Conservation (phyloP, 441 rosid species). For the Arabidopsis hybrid region DNA sequence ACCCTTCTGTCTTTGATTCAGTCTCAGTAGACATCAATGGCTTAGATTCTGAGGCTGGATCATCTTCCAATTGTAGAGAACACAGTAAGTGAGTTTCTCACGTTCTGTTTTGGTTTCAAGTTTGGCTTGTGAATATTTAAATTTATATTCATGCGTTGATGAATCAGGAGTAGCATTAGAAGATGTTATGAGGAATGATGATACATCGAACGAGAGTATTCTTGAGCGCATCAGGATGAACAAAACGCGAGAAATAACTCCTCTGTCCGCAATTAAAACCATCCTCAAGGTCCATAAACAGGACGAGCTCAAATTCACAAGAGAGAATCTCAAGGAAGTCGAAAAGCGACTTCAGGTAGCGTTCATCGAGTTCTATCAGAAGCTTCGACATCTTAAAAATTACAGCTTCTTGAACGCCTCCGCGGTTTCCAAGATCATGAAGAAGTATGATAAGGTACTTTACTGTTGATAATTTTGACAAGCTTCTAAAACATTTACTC, state of each 20-base stretch:
- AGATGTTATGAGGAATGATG: slow-evolving; percentile 17
- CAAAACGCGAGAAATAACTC: slow-evolving; percentile 39
- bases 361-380: slow-evolving; percentile 50
- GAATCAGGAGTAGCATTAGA: slow-evolving; percentile 45
- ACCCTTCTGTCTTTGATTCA: slow-evolving; percentile 35
- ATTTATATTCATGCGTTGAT: neutral
- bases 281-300: slow-evolving; percentile 37
- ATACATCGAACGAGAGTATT: slow-evolving; percentile 32
- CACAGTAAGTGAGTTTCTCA: slow-evolving; percentile 34
- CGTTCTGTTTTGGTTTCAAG: neutral
- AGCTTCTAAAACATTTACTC: neutral
- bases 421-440: slow-evolving; percentile 58
- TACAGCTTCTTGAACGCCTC: slow-evolving; percentile 54
- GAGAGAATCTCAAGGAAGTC: slow-evolving; percentile 50
- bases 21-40: slow-evolving; percentile 56
- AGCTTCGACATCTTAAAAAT: slow-evolving; percentile 58
- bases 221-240: slow-evolving; percentile 49
- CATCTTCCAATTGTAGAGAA: slow-evolving; percentile 31
- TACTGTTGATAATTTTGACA: neutral
- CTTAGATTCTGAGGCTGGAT: slow-evolving; percentile 51
- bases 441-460: slow-evolving; percentile 64
- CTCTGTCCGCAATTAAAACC: slow-evolving; percentile 46
- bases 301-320: slow-evolving; percentile 46
- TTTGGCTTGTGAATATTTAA: neutral
- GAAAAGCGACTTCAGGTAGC: slow-evolving; percentile 52